Evolutionary conservation across 2,329 filamentous ascomycete genomes (phyloP).

Genomic region (Alternaria sp.): DNA sequence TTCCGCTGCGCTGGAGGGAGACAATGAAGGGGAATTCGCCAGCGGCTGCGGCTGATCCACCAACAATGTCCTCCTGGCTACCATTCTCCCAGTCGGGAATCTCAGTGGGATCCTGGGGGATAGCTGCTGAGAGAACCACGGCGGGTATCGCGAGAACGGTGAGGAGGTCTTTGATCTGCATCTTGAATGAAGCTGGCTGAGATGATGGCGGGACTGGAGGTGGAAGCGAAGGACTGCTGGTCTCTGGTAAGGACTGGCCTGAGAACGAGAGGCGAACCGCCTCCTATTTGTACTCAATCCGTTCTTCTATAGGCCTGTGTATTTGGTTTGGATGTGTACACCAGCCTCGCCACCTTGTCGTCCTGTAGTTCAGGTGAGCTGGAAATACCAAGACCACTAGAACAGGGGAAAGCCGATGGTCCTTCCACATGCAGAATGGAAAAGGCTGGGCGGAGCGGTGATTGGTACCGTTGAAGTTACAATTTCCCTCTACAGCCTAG

Average conservation of each 20-base stretch:
- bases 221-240: slow-evolving; percentile 2
- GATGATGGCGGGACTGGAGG: background rate
- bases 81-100: slow-evolving; percentile 10
- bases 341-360: background rate
- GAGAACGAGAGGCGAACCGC: background rate
- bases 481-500: slow-evolving; percentile 3
- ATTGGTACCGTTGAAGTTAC: background rate
- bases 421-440: slow-evolving; percentile 1
- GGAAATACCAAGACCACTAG: background rate
- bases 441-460: background rate
- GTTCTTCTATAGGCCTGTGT: background rate
- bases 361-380: background rate
- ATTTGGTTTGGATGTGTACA: background rate
- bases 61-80: slow-evolving; percentile 30
- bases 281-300: background rate
- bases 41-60: slow-evolving; percentile 30
- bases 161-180: slow-evolving; percentile 6
- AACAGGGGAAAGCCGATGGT: background rate
- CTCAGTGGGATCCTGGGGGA: slow-evolving; percentile 30
- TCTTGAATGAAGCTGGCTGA: slow-evolving; percentile 1
- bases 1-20: slow-evolving; percentile 29
- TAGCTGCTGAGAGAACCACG: slow-evolving; percentile 33
- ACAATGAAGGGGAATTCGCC: slow-evolving; percentile 45
- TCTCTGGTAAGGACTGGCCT: slow-evolving; percentile 3
- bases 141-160: slow-evolving; percentile 19